Evolutionary conservation across 2,329 filamentous ascomycete species (phyloP).

Genomic region (Verticillium tricorpus): DNA sequence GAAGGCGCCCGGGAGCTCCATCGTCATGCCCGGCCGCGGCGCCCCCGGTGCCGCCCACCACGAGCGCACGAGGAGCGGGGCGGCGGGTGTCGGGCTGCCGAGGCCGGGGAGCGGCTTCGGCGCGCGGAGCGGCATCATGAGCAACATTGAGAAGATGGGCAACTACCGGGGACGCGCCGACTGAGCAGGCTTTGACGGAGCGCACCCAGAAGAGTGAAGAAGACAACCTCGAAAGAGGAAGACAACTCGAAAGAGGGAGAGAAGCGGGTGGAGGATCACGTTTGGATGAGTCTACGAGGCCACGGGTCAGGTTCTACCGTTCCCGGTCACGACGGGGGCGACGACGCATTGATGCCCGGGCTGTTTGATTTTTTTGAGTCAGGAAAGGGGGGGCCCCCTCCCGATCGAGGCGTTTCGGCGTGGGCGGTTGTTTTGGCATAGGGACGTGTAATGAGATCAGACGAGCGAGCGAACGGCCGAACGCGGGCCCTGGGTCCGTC

Average conservation of each 20-base stretch:
- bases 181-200: background rate
- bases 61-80: conserved; percentile 36
- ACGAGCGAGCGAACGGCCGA: background rate
- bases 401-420: background rate
- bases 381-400: background rate
- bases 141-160: conserved; percentile 85
- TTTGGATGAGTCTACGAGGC: conserved; percentile 3
- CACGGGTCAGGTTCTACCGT: background rate
- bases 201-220: background rate
- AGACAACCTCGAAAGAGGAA: background rate
- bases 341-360: background rate
- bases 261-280: background rate
- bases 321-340: background rate
- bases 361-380: background rate
- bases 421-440: background rate
- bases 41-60: conserved; percentile 38
- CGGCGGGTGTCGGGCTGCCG: conserved; percentile 35
- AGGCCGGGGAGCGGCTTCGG: conserved; percentile 45
- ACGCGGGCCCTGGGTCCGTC: background rate
- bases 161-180: conserved; percentile 45
- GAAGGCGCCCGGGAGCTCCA: conserved; percentile 49
- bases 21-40: conserved; percentile 40
- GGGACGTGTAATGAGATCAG: background rate
- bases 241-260: no score
- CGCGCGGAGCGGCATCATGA: conserved; percentile 69